These are phyloP conservation scores for Ambrosia hybrid DNA, from an alignment of 140 eudicot species.

Conservation along the genomic window DNA sequence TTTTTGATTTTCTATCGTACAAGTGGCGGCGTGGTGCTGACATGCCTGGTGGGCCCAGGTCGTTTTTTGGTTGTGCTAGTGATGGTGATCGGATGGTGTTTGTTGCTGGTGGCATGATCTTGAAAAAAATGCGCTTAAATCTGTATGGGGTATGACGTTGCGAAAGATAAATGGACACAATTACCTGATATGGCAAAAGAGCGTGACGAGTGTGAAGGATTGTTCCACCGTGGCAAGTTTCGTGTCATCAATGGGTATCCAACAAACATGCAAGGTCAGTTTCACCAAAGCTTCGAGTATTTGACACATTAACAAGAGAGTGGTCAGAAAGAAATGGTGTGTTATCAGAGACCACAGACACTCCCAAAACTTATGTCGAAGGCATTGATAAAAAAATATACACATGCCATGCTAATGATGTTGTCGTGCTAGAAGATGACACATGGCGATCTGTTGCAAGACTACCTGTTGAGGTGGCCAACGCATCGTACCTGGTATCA, in stretches of 20 bases:
- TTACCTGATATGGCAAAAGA: conserved; percentile 62
- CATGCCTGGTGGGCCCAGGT: conserved; percentile 49
- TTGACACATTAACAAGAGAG: conserved; percentile 22
- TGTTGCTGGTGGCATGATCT: conserved; percentile 68
- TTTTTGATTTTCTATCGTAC: conserved; percentile 45
- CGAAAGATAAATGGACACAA: conserved; percentile 40
- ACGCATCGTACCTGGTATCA: neutral
- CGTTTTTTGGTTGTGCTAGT: conserved; percentile 52
- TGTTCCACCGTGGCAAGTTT: conserved; percentile 52
- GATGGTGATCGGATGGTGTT: conserved; percentile 47
- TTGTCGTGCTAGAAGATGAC: conserved; percentile 26
- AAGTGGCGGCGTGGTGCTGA: conserved; percentile 63
- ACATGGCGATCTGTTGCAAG: conserved; percentile 1
- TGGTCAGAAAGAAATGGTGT: conserved; percentile 34
- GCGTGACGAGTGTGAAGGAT: conserved; percentile 57
- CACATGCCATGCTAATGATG: conserved; percentile 23
- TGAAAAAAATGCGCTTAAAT: conserved; percentile 55
- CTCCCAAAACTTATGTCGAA: conserved; percentile 34
- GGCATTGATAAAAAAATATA: conserved; percentile 32
- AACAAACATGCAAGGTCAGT: conserved; percentile 54
- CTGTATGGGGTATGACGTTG: conserved; percentile 59
- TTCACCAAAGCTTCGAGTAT: conserved; percentile 44
- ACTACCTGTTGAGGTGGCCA: conserved; percentile 2
- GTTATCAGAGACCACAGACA: conserved; percentile 29
- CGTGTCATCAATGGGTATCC: conserved; percentile 69